A percentile compares a stretch with the other conserved stretches of the same genome.
These are phyloP conservation scores for Epicoccum nigrum DNA, from an alignment of 2,329 filamentous ascomycete genomes.

Conservation along the genomic window DNA sequence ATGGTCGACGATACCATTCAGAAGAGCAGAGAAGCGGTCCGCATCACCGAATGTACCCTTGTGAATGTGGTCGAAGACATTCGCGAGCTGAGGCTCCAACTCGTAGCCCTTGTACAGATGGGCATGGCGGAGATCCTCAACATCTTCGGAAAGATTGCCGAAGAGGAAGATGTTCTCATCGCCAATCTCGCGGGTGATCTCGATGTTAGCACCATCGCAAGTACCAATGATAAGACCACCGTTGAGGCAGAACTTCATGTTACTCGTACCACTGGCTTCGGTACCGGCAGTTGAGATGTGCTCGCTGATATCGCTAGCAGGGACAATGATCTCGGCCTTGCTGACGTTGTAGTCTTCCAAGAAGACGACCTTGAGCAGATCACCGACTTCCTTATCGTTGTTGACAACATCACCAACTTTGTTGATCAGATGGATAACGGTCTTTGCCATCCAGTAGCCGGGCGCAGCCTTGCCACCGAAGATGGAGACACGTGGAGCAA, in stretches of 20 bases:
- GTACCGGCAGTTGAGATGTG: slow-evolving; percentile 98
- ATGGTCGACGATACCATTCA: slow-evolving; percentile 85
- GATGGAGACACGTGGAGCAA: slow-evolving; percentile 86
- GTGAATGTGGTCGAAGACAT: slow-evolving; percentile 85
- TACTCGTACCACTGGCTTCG: slow-evolving; percentile 85
- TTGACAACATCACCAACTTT: slow-evolving; percentile 89
- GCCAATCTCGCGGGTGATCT: slow-evolving; percentile 96
- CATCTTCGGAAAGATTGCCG: slow-evolving; percentile 92
- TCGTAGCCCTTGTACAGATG: slow-evolving; percentile 84
- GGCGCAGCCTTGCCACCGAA: slow-evolving; percentile 98
- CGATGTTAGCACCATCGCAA: slow-evolving; percentile 96
- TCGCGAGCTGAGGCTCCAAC: slow-evolving; percentile 75
- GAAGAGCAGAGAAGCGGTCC: slow-evolving; percentile 78
- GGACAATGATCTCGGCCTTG: slow-evolving; percentile 96
- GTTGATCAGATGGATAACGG: slow-evolving; percentile 96
- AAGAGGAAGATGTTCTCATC: slow-evolving; percentile 99
- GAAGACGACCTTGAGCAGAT: slow-evolving; percentile 96
- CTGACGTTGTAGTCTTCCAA: slow-evolving; percentile 98
- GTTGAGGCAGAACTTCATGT: slow-evolving; percentile 99
- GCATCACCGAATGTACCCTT: slow-evolving; percentile 80
- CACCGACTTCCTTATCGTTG: slow-evolving; percentile 87
- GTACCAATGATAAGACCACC: slow-evolving; percentile 97
- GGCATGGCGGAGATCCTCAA: slow-evolving; percentile 90
- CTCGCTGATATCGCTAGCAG: slow-evolving; percentile 94
- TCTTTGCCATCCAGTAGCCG: slow-evolving; percentile 99